Conservation (phyloP, 108 stramenopile genomes). For the Cyclostephanos tholiformis region DNA sequence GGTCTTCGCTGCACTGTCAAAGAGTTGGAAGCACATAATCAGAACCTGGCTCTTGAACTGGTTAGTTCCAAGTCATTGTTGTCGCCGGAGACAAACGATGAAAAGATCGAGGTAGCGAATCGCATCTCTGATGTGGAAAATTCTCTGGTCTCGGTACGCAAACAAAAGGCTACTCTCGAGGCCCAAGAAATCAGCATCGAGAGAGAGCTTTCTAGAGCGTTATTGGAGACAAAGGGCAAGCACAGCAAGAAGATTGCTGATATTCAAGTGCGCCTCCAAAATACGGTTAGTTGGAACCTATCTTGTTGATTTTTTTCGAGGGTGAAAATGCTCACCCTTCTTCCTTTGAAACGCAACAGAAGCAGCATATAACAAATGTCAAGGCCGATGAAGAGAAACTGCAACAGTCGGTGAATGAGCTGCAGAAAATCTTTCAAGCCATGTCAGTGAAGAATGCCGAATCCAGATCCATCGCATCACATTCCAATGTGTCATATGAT, state of each 20-base stretch:
- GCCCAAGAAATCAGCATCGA: background rate
- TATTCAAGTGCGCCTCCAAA: background rate
- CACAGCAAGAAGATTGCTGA: background rate
- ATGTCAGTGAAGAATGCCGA: background rate
- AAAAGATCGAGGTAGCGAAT: background rate
- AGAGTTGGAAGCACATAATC: background rate
- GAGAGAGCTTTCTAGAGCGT: background rate
- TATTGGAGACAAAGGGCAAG: background rate
- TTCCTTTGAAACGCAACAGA: background rate
- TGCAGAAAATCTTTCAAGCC: background rate
- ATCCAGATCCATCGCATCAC: background rate
- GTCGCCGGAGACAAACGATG: background rate
- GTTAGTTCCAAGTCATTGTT: background rate
- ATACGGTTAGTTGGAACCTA: background rate
- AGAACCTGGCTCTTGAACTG: background rate
- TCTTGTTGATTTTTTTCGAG: background rate
- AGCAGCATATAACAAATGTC: background rate
- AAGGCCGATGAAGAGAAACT: conserved; percentile 1
- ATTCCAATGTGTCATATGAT: background rate
- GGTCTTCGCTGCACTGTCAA: background rate
- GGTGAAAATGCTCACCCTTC: background rate
- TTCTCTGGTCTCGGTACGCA: background rate
- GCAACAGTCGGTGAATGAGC: background rate
- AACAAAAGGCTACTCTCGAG: background rate
- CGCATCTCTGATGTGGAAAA: background rate